A percentile compares a stretch with the other conserved stretches of the same genome.
These are phyloP conservation scores for Coemansia sp. DNA, from an alignment of 192 early-diverging fungal genomes.

Conservation along the genomic window DNA sequence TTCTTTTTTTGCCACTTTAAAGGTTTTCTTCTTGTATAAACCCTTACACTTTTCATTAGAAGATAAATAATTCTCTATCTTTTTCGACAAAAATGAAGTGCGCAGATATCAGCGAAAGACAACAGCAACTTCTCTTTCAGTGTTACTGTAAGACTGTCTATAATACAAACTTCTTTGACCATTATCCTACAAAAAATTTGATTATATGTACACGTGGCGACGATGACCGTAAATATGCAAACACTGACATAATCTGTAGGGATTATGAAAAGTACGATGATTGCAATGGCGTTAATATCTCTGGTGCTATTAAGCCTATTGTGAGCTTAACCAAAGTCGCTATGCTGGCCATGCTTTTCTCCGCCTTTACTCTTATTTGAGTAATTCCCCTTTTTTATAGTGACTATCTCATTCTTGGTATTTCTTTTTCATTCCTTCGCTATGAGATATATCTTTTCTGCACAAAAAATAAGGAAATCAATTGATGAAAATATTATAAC, in stretches of 20 bases:
- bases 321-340: constrained; percentile 37
- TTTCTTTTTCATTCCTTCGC: constrained; percentile 1
- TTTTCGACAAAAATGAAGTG: constrained; percentile 26
- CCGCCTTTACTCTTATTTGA: neutral
- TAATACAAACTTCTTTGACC: constrained; percentile 44
- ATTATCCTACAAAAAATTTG: constrained; percentile 13
- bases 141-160: constrained; percentile 52
- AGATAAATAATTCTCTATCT: neutral
- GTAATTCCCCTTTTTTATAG: constrained; percentile 15
- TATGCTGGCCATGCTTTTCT: constrained; percentile 33
- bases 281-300: constrained; percentile 38
- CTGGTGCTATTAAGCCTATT: neutral
- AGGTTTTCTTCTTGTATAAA: neutral
- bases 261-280: constrained; percentile 39
- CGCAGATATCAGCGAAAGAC: constrained; percentile 42
- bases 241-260: constrained; percentile 33
- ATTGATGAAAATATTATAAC: neutral
- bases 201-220: constrained; percentile 45
- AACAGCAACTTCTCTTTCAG: constrained; percentile 41
- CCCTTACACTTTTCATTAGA: neutral
- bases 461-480: neutral
- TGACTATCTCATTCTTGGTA: constrained; percentile 7
- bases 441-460: neutral
- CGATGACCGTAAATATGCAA: constrained; percentile 18
- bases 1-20: constrained; percentile 3